Evolutionary conservation across 371 early-diverging fungal genomes (phyloP).

Genomic region (Mucor irregularis): DNA sequence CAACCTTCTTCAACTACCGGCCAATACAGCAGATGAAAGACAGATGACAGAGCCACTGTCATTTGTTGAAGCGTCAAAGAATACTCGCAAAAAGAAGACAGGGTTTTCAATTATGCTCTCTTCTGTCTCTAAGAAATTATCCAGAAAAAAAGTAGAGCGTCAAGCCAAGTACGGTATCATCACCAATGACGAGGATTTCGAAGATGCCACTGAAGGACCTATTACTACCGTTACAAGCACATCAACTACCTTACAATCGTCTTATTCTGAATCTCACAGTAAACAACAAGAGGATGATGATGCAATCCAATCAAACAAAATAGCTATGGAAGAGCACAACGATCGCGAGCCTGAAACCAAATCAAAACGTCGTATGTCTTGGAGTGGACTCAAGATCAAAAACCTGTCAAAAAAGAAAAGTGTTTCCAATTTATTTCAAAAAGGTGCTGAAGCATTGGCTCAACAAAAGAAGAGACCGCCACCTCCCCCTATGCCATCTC

Average conservation of each 20-base stretch:
- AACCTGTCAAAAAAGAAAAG: conserved; percentile 16
- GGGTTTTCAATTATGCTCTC: conserved; percentile 47
- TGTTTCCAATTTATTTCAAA: conserved; percentile 26
- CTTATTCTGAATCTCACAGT: background rate
- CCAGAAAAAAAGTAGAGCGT: conserved; percentile 42
- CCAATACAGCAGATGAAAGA: no score
- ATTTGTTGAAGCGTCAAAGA: no score
- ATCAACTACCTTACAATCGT: conserved; percentile 23
- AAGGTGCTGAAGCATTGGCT: conserved; percentile 10
- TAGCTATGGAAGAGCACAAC: no score
- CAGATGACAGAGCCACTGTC: no score
- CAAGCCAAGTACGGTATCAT: conserved; percentile 26
- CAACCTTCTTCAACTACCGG: no score
- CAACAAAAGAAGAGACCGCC: conserved; percentile 1
- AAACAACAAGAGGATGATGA: background rate
- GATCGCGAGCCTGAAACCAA: conserved; percentile 12
- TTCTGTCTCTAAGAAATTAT: conserved; percentile 52
- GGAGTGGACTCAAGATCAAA: conserved; percentile 26
- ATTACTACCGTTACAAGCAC: conserved; percentile 30
- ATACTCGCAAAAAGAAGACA: background rate
- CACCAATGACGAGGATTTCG: background rate
- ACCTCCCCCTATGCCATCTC: conserved; percentile 1
- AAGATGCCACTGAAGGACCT: conserved; percentile 18
- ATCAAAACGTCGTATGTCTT: conserved; percentile 19
- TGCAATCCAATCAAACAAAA: no score